phyloP scores from a whole-genome alignment of 1,139 yeast genomes.

The Kurtzmaniella quercitrusa region DNA sequence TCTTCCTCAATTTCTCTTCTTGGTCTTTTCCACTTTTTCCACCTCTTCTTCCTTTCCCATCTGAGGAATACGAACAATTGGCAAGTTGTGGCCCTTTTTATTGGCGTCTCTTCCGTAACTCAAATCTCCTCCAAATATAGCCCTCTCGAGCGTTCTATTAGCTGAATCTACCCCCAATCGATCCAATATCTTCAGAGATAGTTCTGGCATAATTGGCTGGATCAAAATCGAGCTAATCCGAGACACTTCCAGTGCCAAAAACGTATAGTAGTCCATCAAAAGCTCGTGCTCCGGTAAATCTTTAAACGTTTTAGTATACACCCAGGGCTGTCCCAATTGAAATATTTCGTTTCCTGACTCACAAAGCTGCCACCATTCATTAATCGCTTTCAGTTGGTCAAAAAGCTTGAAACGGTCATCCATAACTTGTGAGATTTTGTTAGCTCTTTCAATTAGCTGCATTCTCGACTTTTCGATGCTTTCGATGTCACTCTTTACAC shows the following conservation, averaged over 20 bases:
- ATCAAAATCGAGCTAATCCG: conserved; percentile 65
- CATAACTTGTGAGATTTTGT: conserved; percentile 21
- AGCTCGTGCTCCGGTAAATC: conserved; percentile 15
- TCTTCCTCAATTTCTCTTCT: neutral
- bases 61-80: conserved; percentile 23
- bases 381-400: conserved; percentile 58
- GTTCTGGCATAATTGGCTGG: conserved; percentile 68
- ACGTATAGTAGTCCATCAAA: conserved; percentile 51
- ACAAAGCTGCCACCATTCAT: conserved; percentile 58
- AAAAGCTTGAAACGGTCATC: conserved; percentile 39
- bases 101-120: conserved; percentile 10
- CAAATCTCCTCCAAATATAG: conserved; percentile 43
- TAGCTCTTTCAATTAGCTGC: conserved; percentile 15
- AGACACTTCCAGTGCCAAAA: conserved; percentile 64
- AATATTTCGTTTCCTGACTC: conserved; percentile 63
- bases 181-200: conserved; percentile 57
- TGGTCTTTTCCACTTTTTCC: neutral
- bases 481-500: conserved; percentile 12
- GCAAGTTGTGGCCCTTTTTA: conserved; percentile 17
- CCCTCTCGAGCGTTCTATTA: conserved; percentile 35
- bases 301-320: conserved; percentile 17
- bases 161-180: conserved; percentile 49
- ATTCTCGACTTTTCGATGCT: conserved; percentile 14
- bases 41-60: conserved; percentile 8
- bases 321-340: conserved; percentile 62